Base-by-base conservation (phyloP, 129 eudicot genomes). In the Chrysanthemum makinoi region DNA sequence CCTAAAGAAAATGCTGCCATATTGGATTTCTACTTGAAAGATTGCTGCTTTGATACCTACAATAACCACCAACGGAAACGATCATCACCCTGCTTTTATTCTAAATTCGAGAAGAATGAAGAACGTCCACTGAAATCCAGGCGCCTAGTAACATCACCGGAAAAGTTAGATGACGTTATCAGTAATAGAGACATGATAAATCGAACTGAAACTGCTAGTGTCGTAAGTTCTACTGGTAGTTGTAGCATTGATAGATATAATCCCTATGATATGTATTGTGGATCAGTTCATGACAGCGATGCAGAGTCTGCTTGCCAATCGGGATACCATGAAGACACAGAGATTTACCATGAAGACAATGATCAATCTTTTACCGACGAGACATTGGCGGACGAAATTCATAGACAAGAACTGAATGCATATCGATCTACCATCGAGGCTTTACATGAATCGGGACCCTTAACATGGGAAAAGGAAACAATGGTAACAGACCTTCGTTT, bases 271-370 rank as follows among this genome's bases (percentile, higher is more conserved):
- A 51, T 51, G 56, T 9, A 10, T 8, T 51, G n/a, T 13, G 0
- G 17, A 51, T 51, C n/a, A 11, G 4, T 11, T 51, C n/a, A 51
- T 12, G 56, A 51, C n/a, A 51, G 56, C 16, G 56, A 51, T 51
- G 56, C 56, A 51, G 56, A 51, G 16, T 51, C 56, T n/a, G 56
- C 16, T 51, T 51, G 56, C 16, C 56, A 51, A 51, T 50, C 54
- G 54, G 54, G 33, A 50, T 50, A 50, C n/a, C n/a, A 14, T 50
- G 54, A 50, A 50, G 43, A 33, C 43, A 33, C 7, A 6, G 7
- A 33, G 43, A 33, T 33, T 33, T 33, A 33, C 43, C 43, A 5
- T 5, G 14, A 50, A 50, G n/a, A 50, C n/a, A 10, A 14, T 14
- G n/a, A 14, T 50, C 14, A 50, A 10, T 51, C 56, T 51, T 13